Evolutionary conservation across 805 yeast species (phyloP), one percentile per base, ranked within the genome.

Genomic region (Priceomyces haplophilus): DNA sequence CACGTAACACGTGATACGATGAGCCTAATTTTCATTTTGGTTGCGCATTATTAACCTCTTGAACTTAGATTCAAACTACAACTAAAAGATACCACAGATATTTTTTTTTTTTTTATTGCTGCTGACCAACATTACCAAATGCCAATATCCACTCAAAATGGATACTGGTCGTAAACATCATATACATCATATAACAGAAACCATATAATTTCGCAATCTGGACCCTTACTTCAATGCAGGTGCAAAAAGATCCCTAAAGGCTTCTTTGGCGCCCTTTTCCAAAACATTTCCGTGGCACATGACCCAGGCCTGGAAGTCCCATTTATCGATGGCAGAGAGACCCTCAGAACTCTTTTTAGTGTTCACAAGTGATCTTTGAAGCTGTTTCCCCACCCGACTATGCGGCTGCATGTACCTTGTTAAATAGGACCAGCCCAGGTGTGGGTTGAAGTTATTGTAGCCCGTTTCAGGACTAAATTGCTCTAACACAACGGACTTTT

Each of bases 251-350:
- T 40, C 38, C 32, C 55, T 49, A 50, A 61, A 65, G 10, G 52
- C 55, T 17, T 49, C 46, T 47, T 62, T 62, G 1, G 68, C 69
- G 37, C 58, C 55, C 33, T 57, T 52, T 17, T 75, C 79, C 43
- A 81, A 63, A 8, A 79, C 66, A 48, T 75, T 75, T 11, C 88
- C 88, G 54, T 82, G 88, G 48, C 83, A 77, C 50, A 73, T 62
- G 31, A 82, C 75, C 38, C 79, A 62, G n/a, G 65, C 62, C 11
- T 73, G 72, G 46, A 79, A 73, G 33, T 74, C 72, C 77, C 77
- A 72, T 7, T 51, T 43, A 27, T 61, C 42, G 16, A 71, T 53
- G 20, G 65, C 55, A 25, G 55, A 48, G 21, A 64, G 47, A 15
- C 71, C 61, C 34, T 25, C 34, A 34, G 33, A 46, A 45, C 53